A percentile compares a stretch with the other conserved stretches of the same genome.
These are phyloP conservation scores for Euphrasia confusa DNA, from an alignment of 257 asterid genomes.

Conservation along the genomic window DNA sequence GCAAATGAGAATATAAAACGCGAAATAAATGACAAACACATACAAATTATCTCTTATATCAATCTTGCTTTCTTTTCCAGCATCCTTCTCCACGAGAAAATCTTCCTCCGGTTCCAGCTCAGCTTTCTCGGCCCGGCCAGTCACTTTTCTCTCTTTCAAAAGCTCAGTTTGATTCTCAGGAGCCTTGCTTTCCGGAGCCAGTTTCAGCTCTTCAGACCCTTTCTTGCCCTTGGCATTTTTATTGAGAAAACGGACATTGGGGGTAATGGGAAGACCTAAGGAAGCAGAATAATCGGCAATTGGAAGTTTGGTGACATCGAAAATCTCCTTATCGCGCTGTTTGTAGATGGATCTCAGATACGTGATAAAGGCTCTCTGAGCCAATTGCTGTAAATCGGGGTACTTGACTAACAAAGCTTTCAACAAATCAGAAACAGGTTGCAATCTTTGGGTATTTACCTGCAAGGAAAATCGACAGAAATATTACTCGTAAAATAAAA, in stretches of 20 bases:
- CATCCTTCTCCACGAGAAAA: slow-evolving; percentile 45
- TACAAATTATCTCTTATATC: slow-evolving; percentile 43
- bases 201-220: slow-evolving; percentile 41
- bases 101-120: slow-evolving; percentile 30
- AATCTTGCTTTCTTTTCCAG: slow-evolving; percentile 31
- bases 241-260: slow-evolving; percentile 74
- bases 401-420: slow-evolving; percentile 78
- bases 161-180: slow-evolving; percentile 37
- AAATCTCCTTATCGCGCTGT: slow-evolving; percentile 79
- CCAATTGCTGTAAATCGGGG: slow-evolving; percentile 67
- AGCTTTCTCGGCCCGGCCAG: slow-evolving; percentile 30
- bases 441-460: slow-evolving; percentile 71
- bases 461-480: slow-evolving; percentile 30
- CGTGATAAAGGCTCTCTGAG: slow-evolving; percentile 84
- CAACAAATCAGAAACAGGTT: slow-evolving; percentile 72
- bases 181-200: slow-evolving; percentile 37
- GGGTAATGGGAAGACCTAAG: slow-evolving; percentile 95
- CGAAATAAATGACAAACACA: slow-evolving; percentile 18
- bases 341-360: slow-evolving; percentile 77
- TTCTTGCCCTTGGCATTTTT: slow-evolving; percentile 61
- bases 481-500: slow-evolving; percentile 1
- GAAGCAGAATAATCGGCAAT: slow-evolving; percentile 80
- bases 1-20: slow-evolving; percentile 1
- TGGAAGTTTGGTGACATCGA: slow-evolving; percentile 72
- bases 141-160: slow-evolving; percentile 19